Conservation (phyloP, 2,329 filamentous ascomycete genomes). For the Lachnellula cervina region DNA sequence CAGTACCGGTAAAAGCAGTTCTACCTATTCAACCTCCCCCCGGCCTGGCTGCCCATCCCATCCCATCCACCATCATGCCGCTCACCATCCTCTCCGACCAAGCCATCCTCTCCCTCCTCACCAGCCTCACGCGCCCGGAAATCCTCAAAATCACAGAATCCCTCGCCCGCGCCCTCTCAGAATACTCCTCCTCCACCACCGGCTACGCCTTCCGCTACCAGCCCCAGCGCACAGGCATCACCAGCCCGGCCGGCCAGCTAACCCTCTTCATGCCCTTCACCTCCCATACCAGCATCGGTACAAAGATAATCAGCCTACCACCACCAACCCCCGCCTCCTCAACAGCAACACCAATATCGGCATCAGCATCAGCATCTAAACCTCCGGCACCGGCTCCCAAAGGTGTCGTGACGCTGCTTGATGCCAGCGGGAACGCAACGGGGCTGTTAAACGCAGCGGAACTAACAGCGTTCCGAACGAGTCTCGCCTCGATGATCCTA, state of each 20-base stretch:
- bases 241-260: slow-evolving; percentile 37
- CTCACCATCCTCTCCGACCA: neutral
- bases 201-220: neutral
- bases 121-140: neutral
- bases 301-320: slow-evolving; percentile 49
- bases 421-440: slow-evolving; percentile 44
- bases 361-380: neutral
- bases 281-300: slow-evolving; percentile 54
- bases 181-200: neutral
- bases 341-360: neutral
- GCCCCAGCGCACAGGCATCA: neutral
- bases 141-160: neutral
- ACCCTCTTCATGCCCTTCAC: slow-evolving; percentile 69
- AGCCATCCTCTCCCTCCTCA: neutral
- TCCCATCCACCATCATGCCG: neutral
- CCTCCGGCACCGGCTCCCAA: neutral
- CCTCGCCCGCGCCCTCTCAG: neutral
- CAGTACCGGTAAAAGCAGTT: no score
- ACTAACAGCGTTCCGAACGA: slow-evolving; percentile 71
- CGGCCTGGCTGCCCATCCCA: no score
- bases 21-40: no score
- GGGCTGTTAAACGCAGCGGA: slow-evolving; percentile 59
- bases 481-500: slow-evolving; percentile 62
- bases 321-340: neutral
- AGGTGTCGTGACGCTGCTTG: slow-evolving; percentile 43